Conservation (phyloP, 2,329 filamentous ascomycete species). For the Talaromyces marneffei region DNA sequence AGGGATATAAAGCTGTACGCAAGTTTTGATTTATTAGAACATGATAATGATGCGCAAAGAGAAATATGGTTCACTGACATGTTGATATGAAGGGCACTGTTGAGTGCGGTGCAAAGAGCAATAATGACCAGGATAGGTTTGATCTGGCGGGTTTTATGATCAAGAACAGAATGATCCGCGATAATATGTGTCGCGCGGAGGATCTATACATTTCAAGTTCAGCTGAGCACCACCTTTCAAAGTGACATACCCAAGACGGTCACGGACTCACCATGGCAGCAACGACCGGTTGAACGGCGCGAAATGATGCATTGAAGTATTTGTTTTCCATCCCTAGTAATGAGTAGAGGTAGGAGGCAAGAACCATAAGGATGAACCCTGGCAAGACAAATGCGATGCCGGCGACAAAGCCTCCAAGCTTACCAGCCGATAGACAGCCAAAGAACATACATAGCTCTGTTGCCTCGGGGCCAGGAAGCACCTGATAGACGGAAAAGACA, state of each 20-base stretch:
- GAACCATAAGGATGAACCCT: slow-evolving; percentile 28
- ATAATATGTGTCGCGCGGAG: neutral
- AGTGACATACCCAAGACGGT: slow-evolving; percentile 27
- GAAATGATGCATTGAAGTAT: slow-evolving; percentile 29
- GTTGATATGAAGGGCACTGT: slow-evolving; percentile 6
- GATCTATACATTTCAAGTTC: neutral
- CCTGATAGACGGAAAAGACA: slow-evolving; percentile 34
- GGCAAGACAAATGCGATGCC: slow-evolving; percentile 28
- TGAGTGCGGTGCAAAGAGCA: slow-evolving; percentile 17
- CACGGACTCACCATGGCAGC: slow-evolving; percentile 28
- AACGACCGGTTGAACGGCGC: slow-evolving; percentile 28
- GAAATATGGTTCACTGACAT: neutral
- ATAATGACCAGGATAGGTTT: slow-evolving; percentile 22
- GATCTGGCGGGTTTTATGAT: slow-evolving; percentile 21
- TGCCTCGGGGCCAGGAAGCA: slow-evolving; percentile 32
- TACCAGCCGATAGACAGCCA: slow-evolving; percentile 30
- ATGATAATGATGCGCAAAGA: slow-evolving; percentile 14
- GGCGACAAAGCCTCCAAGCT: slow-evolving; percentile 28
- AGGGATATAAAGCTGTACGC: neutral
- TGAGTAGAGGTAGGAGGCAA: slow-evolving; percentile 27
- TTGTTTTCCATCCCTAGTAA: slow-evolving; percentile 27
- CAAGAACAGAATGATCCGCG: slow-evolving; percentile 20
- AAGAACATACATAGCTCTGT: slow-evolving; percentile 35
- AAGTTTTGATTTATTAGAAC: neutral
- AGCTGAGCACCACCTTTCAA: neutral